Conservation (phyloP, 192 early-diverging fungal species). For the Paraglomus occultum region DNA sequence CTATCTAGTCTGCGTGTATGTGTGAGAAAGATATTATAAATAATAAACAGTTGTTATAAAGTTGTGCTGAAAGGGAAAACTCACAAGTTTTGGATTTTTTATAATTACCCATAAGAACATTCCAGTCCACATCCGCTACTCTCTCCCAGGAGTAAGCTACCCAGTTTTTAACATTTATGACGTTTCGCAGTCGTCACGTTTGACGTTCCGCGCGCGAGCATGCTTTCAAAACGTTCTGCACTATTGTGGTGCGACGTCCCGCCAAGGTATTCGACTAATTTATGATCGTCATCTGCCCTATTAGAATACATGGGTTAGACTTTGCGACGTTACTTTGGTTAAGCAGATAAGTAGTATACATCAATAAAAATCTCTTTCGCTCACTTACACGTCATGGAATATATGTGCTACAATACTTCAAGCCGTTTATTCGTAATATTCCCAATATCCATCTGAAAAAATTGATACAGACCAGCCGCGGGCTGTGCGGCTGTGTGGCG, state of each 20-base stretch:
- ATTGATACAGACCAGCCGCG: too few relatives aligned
- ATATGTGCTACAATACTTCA: slow-evolving; percentile 26
- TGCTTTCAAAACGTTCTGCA: too few relatives aligned
- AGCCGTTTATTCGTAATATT: slow-evolving; percentile 40
- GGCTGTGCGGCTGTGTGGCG: too few relatives aligned
- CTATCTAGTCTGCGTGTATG: slow-evolving; percentile 34
- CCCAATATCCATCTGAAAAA: slow-evolving; percentile 34
- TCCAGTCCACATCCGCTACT: slow-evolving; percentile 42
- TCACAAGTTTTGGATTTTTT: background rate
- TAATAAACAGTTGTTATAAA: background rate
- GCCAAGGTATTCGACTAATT: background rate
- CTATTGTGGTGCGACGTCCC: too few relatives aligned
- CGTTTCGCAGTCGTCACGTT: slow-evolving; percentile 27
- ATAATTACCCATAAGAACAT: slow-evolving; percentile 32
- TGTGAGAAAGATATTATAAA: background rate
- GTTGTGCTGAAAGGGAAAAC: background rate
- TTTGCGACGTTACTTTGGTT: background rate
- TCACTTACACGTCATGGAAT: slow-evolving; percentile 39
- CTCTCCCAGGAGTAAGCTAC: too few relatives aligned
- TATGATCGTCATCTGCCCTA: background rate
- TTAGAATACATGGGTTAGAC: background rate
- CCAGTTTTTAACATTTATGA: too few relatives aligned
- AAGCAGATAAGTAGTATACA: background rate
- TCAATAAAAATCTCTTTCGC: background rate
- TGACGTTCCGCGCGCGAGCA: slow-evolving; percentile 19